Base-by-base conservation (phyloP, 345 rosid species). In the Arabis hirsuta region DNA sequence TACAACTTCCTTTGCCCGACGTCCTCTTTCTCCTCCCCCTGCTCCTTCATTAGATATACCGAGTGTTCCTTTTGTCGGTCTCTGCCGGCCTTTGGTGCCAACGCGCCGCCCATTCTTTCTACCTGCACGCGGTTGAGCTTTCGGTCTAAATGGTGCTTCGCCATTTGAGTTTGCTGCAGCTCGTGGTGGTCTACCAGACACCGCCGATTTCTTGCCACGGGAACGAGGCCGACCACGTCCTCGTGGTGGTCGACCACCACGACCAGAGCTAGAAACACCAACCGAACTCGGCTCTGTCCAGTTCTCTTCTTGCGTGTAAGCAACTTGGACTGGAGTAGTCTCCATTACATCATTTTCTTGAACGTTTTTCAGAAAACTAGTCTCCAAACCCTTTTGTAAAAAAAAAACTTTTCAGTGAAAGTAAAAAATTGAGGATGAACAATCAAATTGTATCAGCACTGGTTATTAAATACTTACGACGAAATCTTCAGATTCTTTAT, bases 71-170 rank as follows among this genome's bases (percentile, higher is more conserved):
- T 80, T 80, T 1, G 81, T 79, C n/a, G 84, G 69, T 71, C 82
- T 86, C 31, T 67, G 86, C 70, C 88, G 58, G 61, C 83, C 77
- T 72, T 76, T 82, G 27, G 80, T 43, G 8, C 72, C 32, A n/a
- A 82, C 84, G 54, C 89, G 82, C 3, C 79, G 79, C 9, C 94
- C 85, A 5, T 81, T 84, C 69, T 81, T 89, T 47, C 71, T 84
- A 19, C 87, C 86, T 9, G 78, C 86, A 34, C 79, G 85, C 4
- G 88, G 58, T 67, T 79, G 82, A 48, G 86, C 84, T 78, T 79
- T 83, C 69, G 84, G 84, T 47, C 59, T 77, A 63, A 80, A 64
- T 20, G 73, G 39, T 2, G 73, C 65, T 39, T 62, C 73, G 8
- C 69, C 77, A n/a, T 73, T 77, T 31, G 65, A 39, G 44, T 64